Evolutionary conservation across 2,329 filamentous ascomycete species (phyloP), one percentile per base, ranked within the genome.

Genomic region (Taxawa tesnikishii): DNA sequence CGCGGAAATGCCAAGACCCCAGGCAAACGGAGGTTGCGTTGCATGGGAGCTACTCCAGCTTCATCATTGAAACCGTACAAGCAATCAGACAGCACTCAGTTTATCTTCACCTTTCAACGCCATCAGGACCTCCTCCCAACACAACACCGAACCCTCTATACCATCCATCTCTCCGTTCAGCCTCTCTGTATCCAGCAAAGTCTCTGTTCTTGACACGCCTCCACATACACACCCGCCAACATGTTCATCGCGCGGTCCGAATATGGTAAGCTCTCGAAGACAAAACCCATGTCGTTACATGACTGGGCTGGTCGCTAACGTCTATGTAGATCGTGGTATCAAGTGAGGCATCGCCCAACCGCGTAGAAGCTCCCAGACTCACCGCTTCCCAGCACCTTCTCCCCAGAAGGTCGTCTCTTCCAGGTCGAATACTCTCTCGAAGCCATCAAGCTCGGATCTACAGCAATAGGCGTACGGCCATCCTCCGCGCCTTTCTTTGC

Each of bases 171-270:
- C n/a, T 14, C n/a, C 6, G 6, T 6, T 14, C 25, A 27, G n/a
- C n/a, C 6, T 6, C 25, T 12, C 15, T 27, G 6, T 6, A 6
- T 27, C 6, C 25, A 27, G 7, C n/a, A 11, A 14, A 11, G n/a
- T 14, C n/a, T 27, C 15, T 12, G n/a, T 12, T 12, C 25, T 27
- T 27, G 25, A 27, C 25, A 6, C n/a, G n/a, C 25, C 25, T 6
- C n/a, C 6, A 27, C 25, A 27, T 10, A 15, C n/a, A 33, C 34
- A 30, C n/a, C 37, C 62, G 65, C 56, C 73, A 84, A 67, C 52
- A 94, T 94, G 90, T 98, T 98, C 75, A 96, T 98, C 75, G 87
- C 90, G 73, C 83, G 90, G 68, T 96, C 88, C 59, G 90, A 98
- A 88, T 98, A 98, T 70, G 90, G 88, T 90, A 73, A 68, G 79